Conservation (phyloP, 1,284 basidiomycete species). For the Rhizoctonia solani region DNA sequence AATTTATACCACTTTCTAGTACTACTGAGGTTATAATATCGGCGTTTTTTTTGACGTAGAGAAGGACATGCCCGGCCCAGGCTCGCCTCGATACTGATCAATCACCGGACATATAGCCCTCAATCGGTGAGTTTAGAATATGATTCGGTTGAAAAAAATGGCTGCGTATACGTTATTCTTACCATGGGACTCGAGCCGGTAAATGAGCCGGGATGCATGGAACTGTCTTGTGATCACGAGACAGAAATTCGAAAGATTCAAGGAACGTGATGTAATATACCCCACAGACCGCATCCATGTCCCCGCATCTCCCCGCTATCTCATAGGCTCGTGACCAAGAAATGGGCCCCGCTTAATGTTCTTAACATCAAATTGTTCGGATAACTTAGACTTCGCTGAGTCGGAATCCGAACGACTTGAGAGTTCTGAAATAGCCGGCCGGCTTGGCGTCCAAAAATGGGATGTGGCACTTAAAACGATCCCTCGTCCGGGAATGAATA, state of each 20-base stretch:
- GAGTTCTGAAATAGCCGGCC: neutral
- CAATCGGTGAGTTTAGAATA: neutral
- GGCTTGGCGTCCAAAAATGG: no score
- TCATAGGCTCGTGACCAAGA: neutral
- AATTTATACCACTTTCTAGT: neutral
- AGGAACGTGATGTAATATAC: neutral
- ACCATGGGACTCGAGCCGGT: neutral
- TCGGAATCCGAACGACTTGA: neutral
- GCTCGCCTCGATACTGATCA: neutral
- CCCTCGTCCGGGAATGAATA: no score
- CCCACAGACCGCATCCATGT: no score
- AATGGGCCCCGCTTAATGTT: neutral
- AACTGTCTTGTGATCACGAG: neutral
- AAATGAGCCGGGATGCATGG: neutral
- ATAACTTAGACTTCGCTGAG: no score
- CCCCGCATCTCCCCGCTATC: neutral
- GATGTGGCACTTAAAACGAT: no score
- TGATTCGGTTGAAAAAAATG: neutral
- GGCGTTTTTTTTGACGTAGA: neutral
- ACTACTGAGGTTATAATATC: neutral
- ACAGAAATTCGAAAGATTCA: neutral
- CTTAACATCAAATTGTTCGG: neutral
- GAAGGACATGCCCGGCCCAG: neutral
- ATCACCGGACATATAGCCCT: neutral
- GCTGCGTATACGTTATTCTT: neutral